phyloP scores from a whole-genome alignment of 2,329 filamentous ascomycete genomes.

The Cercospora citrullina region DNA sequence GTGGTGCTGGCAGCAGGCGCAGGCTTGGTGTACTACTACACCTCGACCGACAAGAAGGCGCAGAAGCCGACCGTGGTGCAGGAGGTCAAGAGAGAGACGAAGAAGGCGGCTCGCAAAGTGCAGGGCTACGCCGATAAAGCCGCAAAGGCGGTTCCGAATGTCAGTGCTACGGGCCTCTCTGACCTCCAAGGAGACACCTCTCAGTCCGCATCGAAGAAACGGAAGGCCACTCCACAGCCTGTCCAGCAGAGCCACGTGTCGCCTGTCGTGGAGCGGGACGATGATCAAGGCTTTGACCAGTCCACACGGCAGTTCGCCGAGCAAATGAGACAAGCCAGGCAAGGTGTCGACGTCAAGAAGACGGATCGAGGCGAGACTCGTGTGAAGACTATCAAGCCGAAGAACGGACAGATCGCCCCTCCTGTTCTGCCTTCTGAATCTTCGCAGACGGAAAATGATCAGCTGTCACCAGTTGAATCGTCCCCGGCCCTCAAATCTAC shows the following conservation, averaged over 20 bases:
- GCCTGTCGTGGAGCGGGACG: conserved; percentile 37
- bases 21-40: conserved; percentile 16
- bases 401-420: conserved; percentile 42
- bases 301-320: conserved; percentile 76
- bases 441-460: conserved; percentile 77
- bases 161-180: background rate
- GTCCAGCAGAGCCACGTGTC: conserved; percentile 21
- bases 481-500: conserved; percentile 65
- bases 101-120: conserved; percentile 18
- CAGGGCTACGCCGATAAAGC: conserved; percentile 16
- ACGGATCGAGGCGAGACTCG: conserved; percentile 56
- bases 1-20: conserved; percentile 9
- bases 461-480: conserved; percentile 64
- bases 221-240: conserved; percentile 35
- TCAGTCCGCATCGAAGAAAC: conserved; percentile 35
- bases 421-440: conserved; percentile 58
- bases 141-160: background rate
- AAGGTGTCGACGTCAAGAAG: conserved; percentile 65
- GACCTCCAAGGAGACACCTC: conserved; percentile 1
- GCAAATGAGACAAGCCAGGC: conserved; percentile 69
- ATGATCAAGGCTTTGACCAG: conserved; percentile 59
- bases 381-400: conserved; percentile 53
- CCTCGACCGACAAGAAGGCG: conserved; percentile 19
- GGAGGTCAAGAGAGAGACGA: conserved; percentile 13
- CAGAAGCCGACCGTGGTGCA: conserved; percentile 8